A percentile compares a stretch with the other conserved stretches of the same genome.
phyloP scores from a whole-genome alignment of 495 filamentous ascomycete genomes.

The Neurospora intermedia region DNA sequence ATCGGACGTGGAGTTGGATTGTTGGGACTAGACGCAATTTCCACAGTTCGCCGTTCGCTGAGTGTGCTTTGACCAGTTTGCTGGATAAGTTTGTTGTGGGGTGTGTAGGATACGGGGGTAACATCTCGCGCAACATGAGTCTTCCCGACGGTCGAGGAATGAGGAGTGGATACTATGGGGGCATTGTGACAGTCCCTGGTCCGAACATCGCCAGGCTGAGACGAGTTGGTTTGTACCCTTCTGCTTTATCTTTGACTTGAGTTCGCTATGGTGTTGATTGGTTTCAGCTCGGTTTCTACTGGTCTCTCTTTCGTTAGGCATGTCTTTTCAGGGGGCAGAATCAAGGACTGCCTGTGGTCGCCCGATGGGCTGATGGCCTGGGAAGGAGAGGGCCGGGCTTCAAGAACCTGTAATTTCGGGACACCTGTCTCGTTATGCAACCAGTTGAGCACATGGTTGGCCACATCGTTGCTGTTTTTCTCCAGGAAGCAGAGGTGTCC shows the following conservation, averaged over 20 bases:
- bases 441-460: conserved; percentile 19
- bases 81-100: background rate
- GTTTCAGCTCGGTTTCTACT: background rate
- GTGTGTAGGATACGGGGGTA: background rate
- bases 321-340: background rate
- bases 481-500: conserved; percentile 51
- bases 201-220: background rate
- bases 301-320: background rate
- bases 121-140: background rate
- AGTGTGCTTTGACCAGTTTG: background rate
- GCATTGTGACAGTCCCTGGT: background rate
- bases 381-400: background rate
- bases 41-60: background rate
- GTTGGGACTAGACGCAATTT: background rate
- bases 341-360: background rate
- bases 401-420: background rate
- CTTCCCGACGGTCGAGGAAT: background rate
- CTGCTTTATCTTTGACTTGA: background rate
- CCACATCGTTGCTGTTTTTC: conserved; percentile 46
- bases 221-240: background rate
- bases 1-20: background rate
- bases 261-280: background rate
- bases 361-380: background rate
- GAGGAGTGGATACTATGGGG: background rate
- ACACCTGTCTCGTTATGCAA: background rate